Conservation (phyloP, 495 filamentous ascomycete genomes). For the Podospora conica region DNA sequence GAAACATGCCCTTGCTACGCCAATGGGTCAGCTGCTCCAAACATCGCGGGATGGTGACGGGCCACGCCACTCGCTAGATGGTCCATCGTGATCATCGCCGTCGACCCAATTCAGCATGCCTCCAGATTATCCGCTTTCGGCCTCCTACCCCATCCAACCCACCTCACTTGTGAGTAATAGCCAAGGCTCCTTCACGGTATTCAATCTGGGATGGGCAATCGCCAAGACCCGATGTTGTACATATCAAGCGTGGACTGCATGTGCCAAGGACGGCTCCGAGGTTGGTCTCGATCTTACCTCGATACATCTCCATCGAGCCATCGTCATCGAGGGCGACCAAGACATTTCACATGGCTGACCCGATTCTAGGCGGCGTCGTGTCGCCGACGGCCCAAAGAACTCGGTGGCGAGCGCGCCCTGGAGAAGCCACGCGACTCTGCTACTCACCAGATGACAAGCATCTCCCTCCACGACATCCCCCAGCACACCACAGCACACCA, state of each 20-base stretch:
- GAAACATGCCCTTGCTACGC: background rate
- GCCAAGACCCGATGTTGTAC: background rate
- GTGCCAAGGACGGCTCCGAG: conserved; percentile 7
- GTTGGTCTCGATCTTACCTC: conserved; percentile 2
- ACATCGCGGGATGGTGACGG: background rate
- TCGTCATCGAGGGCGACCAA: background rate
- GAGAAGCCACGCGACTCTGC: background rate
- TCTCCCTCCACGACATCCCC: no score
- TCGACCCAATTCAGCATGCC: background rate
- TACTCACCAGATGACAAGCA: no score
- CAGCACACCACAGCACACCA: no score
- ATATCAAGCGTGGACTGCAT: background rate
- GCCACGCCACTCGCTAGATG: background rate
- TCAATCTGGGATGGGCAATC: background rate
- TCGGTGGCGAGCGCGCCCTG: background rate
- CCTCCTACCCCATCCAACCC: background rate
- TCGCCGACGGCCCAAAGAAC: background rate
- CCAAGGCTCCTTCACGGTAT: background rate
- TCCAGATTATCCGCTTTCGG: background rate
- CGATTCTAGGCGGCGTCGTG: background rate
- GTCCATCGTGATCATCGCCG: background rate
- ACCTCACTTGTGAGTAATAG: conserved; percentile 2
- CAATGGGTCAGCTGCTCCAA: background rate
- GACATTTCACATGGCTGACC: background rate
- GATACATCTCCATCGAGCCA: background rate